Evolutionary conservation across 768 basidiomycete genomes (phyloP).

Genomic region (Vararia minispora): DNA sequence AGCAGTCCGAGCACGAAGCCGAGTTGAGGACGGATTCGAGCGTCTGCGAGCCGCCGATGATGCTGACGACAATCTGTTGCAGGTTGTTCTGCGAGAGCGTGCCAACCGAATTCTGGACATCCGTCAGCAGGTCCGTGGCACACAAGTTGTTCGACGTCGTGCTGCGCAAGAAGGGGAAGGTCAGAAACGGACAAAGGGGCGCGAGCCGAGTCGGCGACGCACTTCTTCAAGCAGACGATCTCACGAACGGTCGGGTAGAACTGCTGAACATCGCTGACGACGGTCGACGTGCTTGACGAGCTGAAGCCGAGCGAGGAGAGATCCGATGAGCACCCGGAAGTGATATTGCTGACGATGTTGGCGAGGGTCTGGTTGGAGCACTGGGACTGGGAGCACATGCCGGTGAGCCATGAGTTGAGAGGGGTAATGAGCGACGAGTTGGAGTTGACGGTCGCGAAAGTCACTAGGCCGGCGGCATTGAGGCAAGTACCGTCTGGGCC

Average conservation of each 20-base stretch:
- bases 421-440: slow-evolving; percentile 34
- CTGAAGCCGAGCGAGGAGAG: slow-evolving; percentile 18
- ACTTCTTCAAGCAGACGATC: slow-evolving; percentile 57
- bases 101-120: slow-evolving; percentile 30
- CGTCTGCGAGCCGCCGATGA: slow-evolving; percentile 10
- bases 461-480: slow-evolving; percentile 32
- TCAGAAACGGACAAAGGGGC: neutral
- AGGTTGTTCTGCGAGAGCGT: slow-evolving; percentile 1
- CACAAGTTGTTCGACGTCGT: slow-evolving; percentile 37
- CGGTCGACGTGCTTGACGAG: slow-evolving; percentile 10
- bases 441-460: slow-evolving; percentile 23
- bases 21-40: slow-evolving; percentile 12
- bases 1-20: slow-evolving; percentile 24
- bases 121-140: slow-evolving; percentile 42
- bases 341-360: slow-evolving; percentile 40
- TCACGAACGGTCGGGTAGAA: slow-evolving; percentile 48
- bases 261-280: slow-evolving; percentile 32
- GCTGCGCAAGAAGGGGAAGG: slow-evolving; percentile 17
- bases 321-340: slow-evolving; percentile 36
- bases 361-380: slow-evolving; percentile 55
- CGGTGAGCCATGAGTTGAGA: slow-evolving; percentile 50
- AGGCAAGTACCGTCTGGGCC: slow-evolving; percentile 38
- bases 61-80: neutral
- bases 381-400: slow-evolving; percentile 36
- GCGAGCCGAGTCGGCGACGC: slow-evolving; percentile 18